phyloP scores from a whole-genome alignment of 73 alveolate species.

The Paraurostyla sp. region DNA sequence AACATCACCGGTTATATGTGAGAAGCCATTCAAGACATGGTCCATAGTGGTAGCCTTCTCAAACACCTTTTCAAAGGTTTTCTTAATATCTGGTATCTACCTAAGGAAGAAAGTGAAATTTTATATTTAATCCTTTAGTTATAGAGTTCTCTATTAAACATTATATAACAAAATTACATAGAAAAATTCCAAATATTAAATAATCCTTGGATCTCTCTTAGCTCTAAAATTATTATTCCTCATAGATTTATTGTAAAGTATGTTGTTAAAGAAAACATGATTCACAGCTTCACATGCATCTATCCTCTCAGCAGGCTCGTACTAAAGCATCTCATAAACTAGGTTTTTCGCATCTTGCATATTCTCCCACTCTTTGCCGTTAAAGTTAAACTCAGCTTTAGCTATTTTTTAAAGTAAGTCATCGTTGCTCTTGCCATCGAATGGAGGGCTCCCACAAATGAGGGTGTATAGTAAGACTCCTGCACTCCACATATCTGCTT shows the following conservation, averaged over 20 bases:
- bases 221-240: slow-evolving; percentile 33
- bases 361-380: slow-evolving; percentile 53
- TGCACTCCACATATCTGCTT: slow-evolving; percentile 58
- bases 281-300: slow-evolving; percentile 52
- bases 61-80: slow-evolving; percentile 9
- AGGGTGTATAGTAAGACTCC: slow-evolving; percentile 40
- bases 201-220: slow-evolving; percentile 22
- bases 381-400: slow-evolving; percentile 37
- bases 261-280: slow-evolving; percentile 30
- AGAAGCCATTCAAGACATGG: slow-evolving; percentile 21
- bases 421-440: slow-evolving; percentile 24
- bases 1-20: slow-evolving; percentile 33
- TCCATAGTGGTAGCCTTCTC: background rate
- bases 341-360: slow-evolving; percentile 50
- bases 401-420: slow-evolving; percentile 15
- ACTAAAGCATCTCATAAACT: background rate
- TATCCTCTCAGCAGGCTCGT: slow-evolving; percentile 49
- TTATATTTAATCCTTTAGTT: slow-evolving; percentile 24
- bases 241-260: background rate
- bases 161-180: background rate
- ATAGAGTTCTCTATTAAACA: background rate
- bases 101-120: background rate
- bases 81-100: background rate
- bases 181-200: slow-evolving; percentile 35
- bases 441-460: slow-evolving; percentile 57